Base-by-base conservation (phyloP, 768 basidiomycete species). In the Suillus luteus region DNA sequence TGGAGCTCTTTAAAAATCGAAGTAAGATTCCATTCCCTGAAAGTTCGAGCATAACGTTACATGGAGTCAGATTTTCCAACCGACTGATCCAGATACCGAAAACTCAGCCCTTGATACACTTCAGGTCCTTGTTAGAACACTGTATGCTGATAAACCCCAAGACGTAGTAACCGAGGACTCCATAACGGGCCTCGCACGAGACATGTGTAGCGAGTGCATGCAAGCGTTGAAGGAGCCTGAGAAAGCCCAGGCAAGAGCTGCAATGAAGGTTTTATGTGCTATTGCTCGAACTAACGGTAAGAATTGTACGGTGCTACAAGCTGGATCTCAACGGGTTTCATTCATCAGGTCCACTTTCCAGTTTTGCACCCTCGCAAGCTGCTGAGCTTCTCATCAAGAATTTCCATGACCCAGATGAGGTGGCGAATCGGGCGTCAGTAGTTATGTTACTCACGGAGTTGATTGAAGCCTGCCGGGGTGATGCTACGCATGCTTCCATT, bases 1-100 rank as follows among this genome's bases (percentile, higher is more conserved):
- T 97, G 95, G 94, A 95, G 90, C 73, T 83, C 89, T 0, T 74
- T 99, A 40, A 96, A 94, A 72, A 82, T 98, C 31, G 97, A 99
- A 84, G 96, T 92, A 63, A 61, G 52, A 15, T 55, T 19, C 24
- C 11, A 57, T 60, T 22, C 38, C 14, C 15, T 38, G 61, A 7
- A 54, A 48, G n/a, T 17, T 61, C 31, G 64, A 31, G 33, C 61
- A 52, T 46, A 10, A 15, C 22, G 41, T 4, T 62, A 68, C 54
- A 33, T 33, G 27, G 41, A 44, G 48, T 22, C 67, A 99, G 95
- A 91, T 99, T 41, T 92, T 98, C 75, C 95, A 98, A 81, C 93
- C 96, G 0, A 90, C 88, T 2, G 96, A 99, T 72, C 59, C 77
- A 7, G 76, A 83, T 38, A 92, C 91, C 8, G 93, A 96, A 71